Base-by-base conservation (phyloP, 352 stramenopile species). In the Pythium aquatile region DNA sequence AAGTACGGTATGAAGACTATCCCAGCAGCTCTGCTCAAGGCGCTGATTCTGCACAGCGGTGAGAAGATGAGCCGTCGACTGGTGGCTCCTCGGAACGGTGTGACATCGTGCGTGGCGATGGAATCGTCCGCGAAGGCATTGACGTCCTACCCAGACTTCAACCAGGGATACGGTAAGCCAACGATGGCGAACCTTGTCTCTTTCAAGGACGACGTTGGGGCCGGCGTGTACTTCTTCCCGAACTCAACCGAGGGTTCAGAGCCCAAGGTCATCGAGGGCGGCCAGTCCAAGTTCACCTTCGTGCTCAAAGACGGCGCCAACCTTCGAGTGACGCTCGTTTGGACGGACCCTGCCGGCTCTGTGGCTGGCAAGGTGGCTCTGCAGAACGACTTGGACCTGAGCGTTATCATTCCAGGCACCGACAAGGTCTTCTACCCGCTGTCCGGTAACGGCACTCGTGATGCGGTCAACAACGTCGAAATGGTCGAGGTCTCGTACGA, bases 11-110 rank as follows among this genome's bases (percentile, higher is more conserved):
- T 81, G 66, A 75, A 74, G 44, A 79, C 49, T 2, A 74, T 88
- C 20, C 87, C 84, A 0, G 83, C 85, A 4, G 77, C 81, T 0
- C 66, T 97, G 17, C 67, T 97, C 35, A 97, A 97, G 71, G 90
- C 87, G 1, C 63, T 96, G 26, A 64, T 97, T 6, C 70, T 97
- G 5, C 88, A 95, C 77, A 89, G 85, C 56, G 79, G 82, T 4
- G 75, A 88, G 54, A 66, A 74, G n/a, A 74, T 95, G 57, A 78
- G 60, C 42, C 71, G 80, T 32, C 76, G 80, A 20, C 68, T 88
- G 0, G 69, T 83, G 1, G 71, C 76, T 29, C 69, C 72, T 11
- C 74, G 58, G 17, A 72, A 68, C 8, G 71, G 77, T 11, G 74
- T 85, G 5, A 86, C 77, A 32, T 86, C 77, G 17, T 91, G 81